Evolutionary conservation across 1,139 yeast species (phyloP).

Genomic region (Blastobotrys apis): DNA sequence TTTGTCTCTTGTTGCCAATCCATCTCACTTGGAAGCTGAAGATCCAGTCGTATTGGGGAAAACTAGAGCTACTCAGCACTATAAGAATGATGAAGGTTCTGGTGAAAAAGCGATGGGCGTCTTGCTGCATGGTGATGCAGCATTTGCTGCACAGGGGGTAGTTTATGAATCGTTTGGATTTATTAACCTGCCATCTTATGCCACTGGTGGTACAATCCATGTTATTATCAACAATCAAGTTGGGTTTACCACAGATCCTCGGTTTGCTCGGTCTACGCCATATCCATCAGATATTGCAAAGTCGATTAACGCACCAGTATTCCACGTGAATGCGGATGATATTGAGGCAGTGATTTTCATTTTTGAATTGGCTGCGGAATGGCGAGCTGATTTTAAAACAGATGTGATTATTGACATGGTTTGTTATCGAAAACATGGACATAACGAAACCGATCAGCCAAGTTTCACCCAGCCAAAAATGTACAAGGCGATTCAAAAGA

Average conservation of each 20-base stretch:
- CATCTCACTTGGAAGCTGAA: constrained; percentile 96
- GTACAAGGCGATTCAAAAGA: constrained; percentile 84
- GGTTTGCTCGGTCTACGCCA: constrained; percentile 92
- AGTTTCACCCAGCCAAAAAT: constrained; percentile 93
- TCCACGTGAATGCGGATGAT: constrained; percentile 97
- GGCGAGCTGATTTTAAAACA: constrained; percentile 92
- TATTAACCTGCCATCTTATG: constrained; percentile 80
- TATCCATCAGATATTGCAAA: constrained; percentile 96
- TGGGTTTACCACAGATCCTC: constrained; percentile 97
- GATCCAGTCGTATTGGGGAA: constrained; percentile 97
- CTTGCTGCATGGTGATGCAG: constrained; percentile 95
- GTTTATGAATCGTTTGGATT: constrained; percentile 96
- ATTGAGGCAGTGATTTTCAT: constrained; percentile 85
- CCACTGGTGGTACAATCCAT: constrained; percentile 96
- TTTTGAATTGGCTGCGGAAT: constrained; percentile 92
- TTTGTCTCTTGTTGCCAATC: constrained; percentile 91
- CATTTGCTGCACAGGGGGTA: constrained; percentile 96
- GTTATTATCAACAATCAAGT: constrained; percentile 93
- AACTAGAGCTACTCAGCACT: constrained; percentile 90
- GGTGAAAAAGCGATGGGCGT: constrained; percentile 83
- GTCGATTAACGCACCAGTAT: constrained; percentile 90
- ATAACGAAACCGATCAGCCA: constrained; percentile 98
- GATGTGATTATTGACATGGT: constrained; percentile 93
- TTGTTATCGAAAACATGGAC: constrained; percentile 97
- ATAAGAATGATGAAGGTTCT: constrained; percentile 74